Conservation (phyloP, 2,329 filamentous ascomycete genomes). For the Graphilbum fragrans region DNA sequence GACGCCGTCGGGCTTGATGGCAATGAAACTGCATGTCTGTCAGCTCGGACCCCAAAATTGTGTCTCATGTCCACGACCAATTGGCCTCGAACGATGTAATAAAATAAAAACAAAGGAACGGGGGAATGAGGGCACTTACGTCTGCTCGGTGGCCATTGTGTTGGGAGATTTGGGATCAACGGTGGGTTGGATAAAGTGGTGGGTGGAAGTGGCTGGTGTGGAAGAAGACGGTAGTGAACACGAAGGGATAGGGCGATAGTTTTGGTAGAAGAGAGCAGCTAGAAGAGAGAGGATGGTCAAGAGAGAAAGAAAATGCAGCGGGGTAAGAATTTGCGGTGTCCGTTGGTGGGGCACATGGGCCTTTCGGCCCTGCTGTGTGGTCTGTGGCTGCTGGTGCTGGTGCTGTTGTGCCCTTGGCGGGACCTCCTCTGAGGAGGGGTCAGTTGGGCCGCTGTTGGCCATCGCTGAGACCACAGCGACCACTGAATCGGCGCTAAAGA, state of each 20-base stretch:
- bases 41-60: neutral
- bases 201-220: constrained; percentile 1
- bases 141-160: constrained; percentile 73
- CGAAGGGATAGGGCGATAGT: constrained; percentile 1
- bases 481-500: no score
- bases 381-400: neutral
- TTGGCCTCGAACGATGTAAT: neutral
- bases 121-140: constrained; percentile 57
- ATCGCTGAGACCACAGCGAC: no score
- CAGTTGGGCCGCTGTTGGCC: no score
- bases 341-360: constrained; percentile 7
- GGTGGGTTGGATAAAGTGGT: constrained; percentile 17
- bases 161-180: constrained; percentile 18
- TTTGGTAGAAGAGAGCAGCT: constrained; percentile 8
- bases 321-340: constrained; percentile 24
- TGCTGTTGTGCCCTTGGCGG: no score
- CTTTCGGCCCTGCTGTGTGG: neutral
- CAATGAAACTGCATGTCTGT: constrained; percentile 71
- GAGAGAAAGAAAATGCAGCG: constrained; percentile 24
- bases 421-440: no score
- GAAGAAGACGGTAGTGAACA: constrained; percentile 3
- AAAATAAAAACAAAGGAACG: neutral
- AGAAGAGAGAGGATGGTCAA: constrained; percentile 8
- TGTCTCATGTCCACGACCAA: no score
- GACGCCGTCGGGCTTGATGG: constrained; percentile 99